These are phyloP conservation scores for Aspergillus sclerotiicarbonarius DNA, from an alignment of 495 filamentous ascomycete genomes.

Conservation along the genomic window DNA sequence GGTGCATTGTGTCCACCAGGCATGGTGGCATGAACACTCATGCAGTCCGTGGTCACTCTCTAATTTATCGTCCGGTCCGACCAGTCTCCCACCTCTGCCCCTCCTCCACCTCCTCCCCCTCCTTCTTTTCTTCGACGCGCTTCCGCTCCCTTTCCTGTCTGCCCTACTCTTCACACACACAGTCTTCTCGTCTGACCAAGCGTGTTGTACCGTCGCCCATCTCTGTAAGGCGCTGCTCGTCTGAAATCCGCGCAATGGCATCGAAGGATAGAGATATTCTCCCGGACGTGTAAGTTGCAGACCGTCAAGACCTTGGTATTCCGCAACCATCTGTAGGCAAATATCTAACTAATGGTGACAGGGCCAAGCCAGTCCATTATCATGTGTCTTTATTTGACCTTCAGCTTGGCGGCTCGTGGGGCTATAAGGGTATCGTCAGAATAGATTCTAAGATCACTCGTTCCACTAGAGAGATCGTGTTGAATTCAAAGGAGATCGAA, in stretches of 20 bases:
- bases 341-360: conserved; percentile 21
- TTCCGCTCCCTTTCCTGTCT: conserved; percentile 2
- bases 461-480: conserved; percentile 64
- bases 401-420: conserved; percentile 68
- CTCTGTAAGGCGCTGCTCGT: conserved; percentile 34
- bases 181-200: conserved; percentile 20
- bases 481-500: conserved; percentile 60
- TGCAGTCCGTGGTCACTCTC: conserved; percentile 22
- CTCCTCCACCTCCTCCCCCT: conserved; percentile 19
- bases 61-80: conserved; percentile 26
- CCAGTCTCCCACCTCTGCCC: conserved; percentile 22
- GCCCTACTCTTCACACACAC: conserved; percentile 19
- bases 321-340: background rate
- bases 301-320: background rate
- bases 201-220: conserved; percentile 15
- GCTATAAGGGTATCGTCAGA: conserved; percentile 76
- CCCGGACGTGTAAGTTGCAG: conserved; percentile 47
- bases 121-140: conserved; percentile 24
- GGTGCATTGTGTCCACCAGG: conserved; percentile 33
- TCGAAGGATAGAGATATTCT: conserved; percentile 51
- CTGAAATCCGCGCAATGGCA: conserved; percentile 46
- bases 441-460: conserved; percentile 60
- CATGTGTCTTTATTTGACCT: conserved; percentile 76
- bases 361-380: conserved; percentile 84
- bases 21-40: conserved; percentile 27